Conservation (phyloP, 805 yeast genomes). For the Lachancea lanzarotensis region DNA sequence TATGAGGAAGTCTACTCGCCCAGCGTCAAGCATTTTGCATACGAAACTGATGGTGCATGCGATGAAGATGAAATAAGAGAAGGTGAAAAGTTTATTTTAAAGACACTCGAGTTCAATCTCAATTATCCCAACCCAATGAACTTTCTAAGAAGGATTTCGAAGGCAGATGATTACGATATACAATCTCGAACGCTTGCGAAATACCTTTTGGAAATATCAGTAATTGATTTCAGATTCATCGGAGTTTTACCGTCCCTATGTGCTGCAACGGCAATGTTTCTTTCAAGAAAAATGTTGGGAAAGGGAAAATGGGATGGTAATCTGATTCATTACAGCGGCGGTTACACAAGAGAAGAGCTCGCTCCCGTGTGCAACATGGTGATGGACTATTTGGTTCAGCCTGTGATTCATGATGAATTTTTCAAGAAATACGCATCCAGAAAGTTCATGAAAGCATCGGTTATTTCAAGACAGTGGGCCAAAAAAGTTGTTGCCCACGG, state of each 20-base stretch:
- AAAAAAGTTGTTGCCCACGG: slow-evolving; percentile 42
- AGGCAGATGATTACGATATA: slow-evolving; percentile 90
- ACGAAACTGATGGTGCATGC: slow-evolving; percentile 79
- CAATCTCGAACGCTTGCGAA: slow-evolving; percentile 87
- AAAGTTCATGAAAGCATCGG: slow-evolving; percentile 79
- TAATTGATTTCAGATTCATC: slow-evolving; percentile 72
- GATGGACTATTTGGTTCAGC: slow-evolving; percentile 68
- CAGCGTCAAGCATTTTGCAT: slow-evolving; percentile 76
- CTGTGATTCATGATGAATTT: slow-evolving; percentile 86
- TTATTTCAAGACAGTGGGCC: slow-evolving; percentile 79
- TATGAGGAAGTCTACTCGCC: slow-evolving; percentile 92
- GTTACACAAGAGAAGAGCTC: slow-evolving; percentile 68
- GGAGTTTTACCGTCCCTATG: slow-evolving; percentile 75
- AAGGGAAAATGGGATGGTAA: slow-evolving; percentile 76
- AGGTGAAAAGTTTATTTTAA: slow-evolving; percentile 77
- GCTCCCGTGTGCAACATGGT: slow-evolving; percentile 67
- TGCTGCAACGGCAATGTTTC: slow-evolving; percentile 85
- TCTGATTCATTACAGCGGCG: slow-evolving; percentile 87
- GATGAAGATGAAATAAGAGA: slow-evolving; percentile 76
- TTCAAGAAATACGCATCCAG: slow-evolving; percentile 89
- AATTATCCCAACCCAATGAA: slow-evolving; percentile 92
- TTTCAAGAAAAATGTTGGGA: slow-evolving; percentile 71
- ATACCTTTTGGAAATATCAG: slow-evolving; percentile 72
- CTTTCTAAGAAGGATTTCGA: slow-evolving; percentile 81
- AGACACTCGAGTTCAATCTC: slow-evolving; percentile 66